These are phyloP conservation scores for Middelhovenomyces tepae DNA, from an alignment of 805 yeast species.

Conservation along the genomic window DNA sequence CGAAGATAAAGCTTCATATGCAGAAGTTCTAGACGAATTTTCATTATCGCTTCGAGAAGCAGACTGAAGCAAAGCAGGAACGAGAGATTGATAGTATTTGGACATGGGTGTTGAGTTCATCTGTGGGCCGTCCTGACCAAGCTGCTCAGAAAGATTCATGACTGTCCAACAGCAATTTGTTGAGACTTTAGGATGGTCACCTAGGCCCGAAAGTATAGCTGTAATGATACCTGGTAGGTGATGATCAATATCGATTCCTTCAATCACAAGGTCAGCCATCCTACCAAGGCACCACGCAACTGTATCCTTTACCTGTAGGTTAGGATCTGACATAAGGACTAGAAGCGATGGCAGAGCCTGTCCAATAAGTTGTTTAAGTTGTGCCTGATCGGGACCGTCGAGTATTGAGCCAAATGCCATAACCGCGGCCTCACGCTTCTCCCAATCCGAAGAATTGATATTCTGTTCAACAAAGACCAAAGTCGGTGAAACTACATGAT, in stretches of 20 bases:
- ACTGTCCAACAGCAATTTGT: slow-evolving; percentile 98
- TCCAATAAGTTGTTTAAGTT: slow-evolving; percentile 55
- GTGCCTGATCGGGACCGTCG: slow-evolving; percentile 82
- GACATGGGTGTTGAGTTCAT: slow-evolving; percentile 55
- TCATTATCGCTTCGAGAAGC: slow-evolving; percentile 75
- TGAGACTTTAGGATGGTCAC: slow-evolving; percentile 85
- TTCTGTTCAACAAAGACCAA: slow-evolving; percentile 74
- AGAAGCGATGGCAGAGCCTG: slow-evolving; percentile 82
- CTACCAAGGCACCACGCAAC: slow-evolving; percentile 98
- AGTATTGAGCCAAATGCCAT: slow-evolving; percentile 98
- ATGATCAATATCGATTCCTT: slow-evolving; percentile 56
- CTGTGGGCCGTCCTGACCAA: slow-evolving; percentile 43
- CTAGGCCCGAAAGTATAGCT: slow-evolving; percentile 72
- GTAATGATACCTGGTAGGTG: slow-evolving; percentile 64
- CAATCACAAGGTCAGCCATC: slow-evolving; percentile 79
- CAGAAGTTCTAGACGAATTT: slow-evolving; percentile 84
- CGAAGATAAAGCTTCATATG: slow-evolving; percentile 85
- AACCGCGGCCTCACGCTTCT: slow-evolving; percentile 91
- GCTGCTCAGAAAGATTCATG: slow-evolving; percentile 83
- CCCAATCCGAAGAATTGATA: slow-evolving; percentile 59
- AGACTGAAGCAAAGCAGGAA: slow-evolving; percentile 61
- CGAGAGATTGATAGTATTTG: slow-evolving; percentile 57
- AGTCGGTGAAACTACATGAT: slow-evolving; percentile 78
- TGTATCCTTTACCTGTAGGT: slow-evolving; percentile 86
- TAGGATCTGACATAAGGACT: slow-evolving; percentile 60